Evolutionary conservation across 1,284 basidiomycete species (phyloP).

Genomic region (Peniophora sp.): DNA sequence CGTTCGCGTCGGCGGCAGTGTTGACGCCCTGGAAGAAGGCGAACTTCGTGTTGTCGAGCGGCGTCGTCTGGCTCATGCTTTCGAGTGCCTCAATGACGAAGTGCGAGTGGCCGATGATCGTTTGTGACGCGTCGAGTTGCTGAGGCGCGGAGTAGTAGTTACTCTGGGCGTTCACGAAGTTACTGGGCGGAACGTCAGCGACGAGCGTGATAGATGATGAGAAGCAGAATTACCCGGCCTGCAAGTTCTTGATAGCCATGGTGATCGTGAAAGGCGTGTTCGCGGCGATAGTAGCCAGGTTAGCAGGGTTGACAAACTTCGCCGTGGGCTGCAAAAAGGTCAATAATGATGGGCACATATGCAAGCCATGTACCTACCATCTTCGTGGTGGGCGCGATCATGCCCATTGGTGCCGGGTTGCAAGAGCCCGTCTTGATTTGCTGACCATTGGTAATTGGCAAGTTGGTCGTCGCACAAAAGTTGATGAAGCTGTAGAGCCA

Average conservation of each 20-base stretch:
- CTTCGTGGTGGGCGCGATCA: slow-evolving; percentile 33
- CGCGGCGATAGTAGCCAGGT: slow-evolving; percentile 31
- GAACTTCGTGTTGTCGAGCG: slow-evolving; percentile 50
- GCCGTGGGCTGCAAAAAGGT: too few species aligned
- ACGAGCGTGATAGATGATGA: too few species aligned
- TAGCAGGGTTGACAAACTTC: slow-evolving; percentile 41
- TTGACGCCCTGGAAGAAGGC: slow-evolving; percentile 68
- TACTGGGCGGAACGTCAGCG: too few species aligned
- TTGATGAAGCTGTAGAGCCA: slow-evolving; percentile 34
- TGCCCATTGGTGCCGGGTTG: slow-evolving; percentile 33
- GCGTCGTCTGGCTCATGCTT: slow-evolving; percentile 42
- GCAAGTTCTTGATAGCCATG: slow-evolving; percentile 39
- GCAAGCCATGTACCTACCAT: too few species aligned
- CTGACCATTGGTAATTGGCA: slow-evolving; percentile 35
- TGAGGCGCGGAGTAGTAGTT: slow-evolving; percentile 55
- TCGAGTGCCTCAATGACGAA: slow-evolving; percentile 53
- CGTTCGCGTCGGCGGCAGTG: slow-evolving; percentile 29
- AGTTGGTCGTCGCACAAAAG: slow-evolving; percentile 27
- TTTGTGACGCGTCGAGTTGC: slow-evolving; percentile 45
- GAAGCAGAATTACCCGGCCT: too few species aligned
- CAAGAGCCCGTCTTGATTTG: slow-evolving; percentile 35
- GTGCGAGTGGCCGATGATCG: slow-evolving; percentile 55
- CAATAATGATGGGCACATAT: too few species aligned
- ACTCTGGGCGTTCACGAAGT: slow-evolving; percentile 42
- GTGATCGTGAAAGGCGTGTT: slow-evolving; percentile 40